Conservation (phyloP, 192 early-diverging fungal species). For the Thamnidium elegans region DNA sequence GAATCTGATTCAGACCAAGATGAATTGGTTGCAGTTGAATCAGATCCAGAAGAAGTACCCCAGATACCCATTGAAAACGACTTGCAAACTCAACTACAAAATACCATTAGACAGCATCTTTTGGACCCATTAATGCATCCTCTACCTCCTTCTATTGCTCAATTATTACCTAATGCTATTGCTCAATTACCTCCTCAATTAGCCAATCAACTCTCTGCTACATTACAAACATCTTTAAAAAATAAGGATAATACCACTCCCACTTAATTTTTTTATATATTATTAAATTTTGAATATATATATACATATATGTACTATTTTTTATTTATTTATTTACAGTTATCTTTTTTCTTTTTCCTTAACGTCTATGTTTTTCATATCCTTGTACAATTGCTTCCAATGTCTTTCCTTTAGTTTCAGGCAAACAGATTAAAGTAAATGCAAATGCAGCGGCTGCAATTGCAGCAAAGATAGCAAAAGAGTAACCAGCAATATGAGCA, state of each 20-base stretch:
- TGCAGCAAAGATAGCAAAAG: conserved; percentile 1
- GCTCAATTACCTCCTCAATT: conserved; percentile 32
- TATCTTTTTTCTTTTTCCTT: neutral
- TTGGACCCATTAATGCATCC: conserved; percentile 27
- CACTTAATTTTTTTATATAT: neutral
- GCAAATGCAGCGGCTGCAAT: conserved; percentile 15
- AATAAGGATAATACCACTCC: neutral
- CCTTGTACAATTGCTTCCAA: conserved; percentile 50
- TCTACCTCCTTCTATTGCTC: conserved; percentile 28
- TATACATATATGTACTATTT: neutral
- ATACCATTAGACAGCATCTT: conserved; percentile 33
- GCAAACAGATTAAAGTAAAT: conserved; percentile 43
- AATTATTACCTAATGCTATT: conserved; percentile 34
- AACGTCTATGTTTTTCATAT: neutral
- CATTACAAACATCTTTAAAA: conserved; percentile 8
- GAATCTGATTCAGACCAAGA: neutral
- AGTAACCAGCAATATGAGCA: neutral
- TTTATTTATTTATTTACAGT: conserved; percentile 3
- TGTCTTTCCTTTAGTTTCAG: conserved; percentile 51
- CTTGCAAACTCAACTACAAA: conserved; percentile 31
- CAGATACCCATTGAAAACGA: conserved; percentile 10
- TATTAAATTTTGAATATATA: too few relatives aligned
- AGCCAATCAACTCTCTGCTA: conserved; percentile 5
- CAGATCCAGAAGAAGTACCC: neutral
- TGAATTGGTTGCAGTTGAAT: neutral